These are phyloP conservation scores for Micromonas pusilla DNA, from an alignment of 139 green algal genomes.

Conservation along the genomic window DNA sequence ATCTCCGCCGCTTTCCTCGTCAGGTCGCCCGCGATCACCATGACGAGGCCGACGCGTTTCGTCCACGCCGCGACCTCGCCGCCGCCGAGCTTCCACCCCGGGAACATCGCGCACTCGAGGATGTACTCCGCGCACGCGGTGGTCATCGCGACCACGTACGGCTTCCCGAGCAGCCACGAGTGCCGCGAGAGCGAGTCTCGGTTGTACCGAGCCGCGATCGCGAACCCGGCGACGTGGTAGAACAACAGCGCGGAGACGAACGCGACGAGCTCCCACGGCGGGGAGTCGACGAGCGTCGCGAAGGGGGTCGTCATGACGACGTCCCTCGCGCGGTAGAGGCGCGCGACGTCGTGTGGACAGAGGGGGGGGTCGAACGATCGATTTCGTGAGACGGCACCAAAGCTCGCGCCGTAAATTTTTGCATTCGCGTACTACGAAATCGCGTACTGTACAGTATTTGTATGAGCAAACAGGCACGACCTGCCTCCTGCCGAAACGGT, in stretches of 20 bases:
- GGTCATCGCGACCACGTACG: conserved; percentile 52
- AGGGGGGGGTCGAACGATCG: too few species aligned
- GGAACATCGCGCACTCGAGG: conserved; percentile 30
- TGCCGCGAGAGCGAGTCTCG: conserved; percentile 23
- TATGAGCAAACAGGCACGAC: too few species aligned
- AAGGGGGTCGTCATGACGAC: too few species aligned
- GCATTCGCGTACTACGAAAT: too few species aligned
- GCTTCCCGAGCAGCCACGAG: conserved; percentile 44
- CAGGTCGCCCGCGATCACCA: conserved; percentile 50
- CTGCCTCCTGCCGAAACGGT: too few species aligned
- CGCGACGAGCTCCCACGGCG: background rate
- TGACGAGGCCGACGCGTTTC: conserved; percentile 34
- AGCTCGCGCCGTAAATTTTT: too few species aligned
- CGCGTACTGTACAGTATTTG: background rate
- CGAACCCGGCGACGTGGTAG: conserved; percentile 65
- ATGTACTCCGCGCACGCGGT: conserved; percentile 41
- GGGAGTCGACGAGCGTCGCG: background rate
- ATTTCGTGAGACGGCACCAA: too few species aligned
- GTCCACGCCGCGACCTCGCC: background rate
- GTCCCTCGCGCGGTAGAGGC: too few species aligned
- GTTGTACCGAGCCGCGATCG: conserved; percentile 32
- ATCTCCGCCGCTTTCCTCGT: conserved; percentile 62
- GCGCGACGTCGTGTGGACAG: too few species aligned
- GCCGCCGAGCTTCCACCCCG: conserved; percentile 22
- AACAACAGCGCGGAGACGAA: conserved; percentile 34